These are phyloP conservation scores for Ilyonectria sp. DNA, from an alignment of 2,329 filamentous ascomycete genomes.

Conservation along the genomic window DNA sequence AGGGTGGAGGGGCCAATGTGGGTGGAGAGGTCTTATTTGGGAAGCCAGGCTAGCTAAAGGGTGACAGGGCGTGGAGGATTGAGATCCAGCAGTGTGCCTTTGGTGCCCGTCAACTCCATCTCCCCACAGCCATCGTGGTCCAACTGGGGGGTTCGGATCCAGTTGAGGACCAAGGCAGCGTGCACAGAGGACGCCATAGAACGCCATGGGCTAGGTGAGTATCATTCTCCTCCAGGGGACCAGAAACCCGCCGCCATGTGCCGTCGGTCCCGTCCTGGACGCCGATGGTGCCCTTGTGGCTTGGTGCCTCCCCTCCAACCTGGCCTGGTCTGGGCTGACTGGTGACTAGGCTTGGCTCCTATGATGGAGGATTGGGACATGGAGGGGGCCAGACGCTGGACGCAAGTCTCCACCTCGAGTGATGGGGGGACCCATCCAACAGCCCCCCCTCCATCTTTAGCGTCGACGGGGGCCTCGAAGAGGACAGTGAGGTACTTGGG, in stretches of 20 bases:
- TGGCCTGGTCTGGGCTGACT: slow-evolving; percentile 26
- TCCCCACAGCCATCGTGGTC: slow-evolving; percentile 47
- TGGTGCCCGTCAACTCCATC: slow-evolving; percentile 43
- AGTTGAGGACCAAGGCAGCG: slow-evolving; percentile 11
- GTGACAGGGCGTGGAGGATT: slow-evolving; percentile 45
- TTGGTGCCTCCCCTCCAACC: slow-evolving; percentile 27
- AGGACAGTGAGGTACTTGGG: slow-evolving; percentile 41
- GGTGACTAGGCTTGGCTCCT: slow-evolving; percentile 33
- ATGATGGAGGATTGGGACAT: slow-evolving; percentile 41
- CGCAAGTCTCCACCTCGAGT: slow-evolving; percentile 41
- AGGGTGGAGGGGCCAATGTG: slow-evolving; percentile 50
- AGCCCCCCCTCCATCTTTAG: slow-evolving; percentile 43
- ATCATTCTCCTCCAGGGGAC: slow-evolving; percentile 37
- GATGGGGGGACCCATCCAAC: slow-evolving; percentile 37
- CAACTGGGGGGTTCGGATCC: slow-evolving; percentile 34
- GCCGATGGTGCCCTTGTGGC: slow-evolving; percentile 26
- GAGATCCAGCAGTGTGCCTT: slow-evolving; percentile 45
- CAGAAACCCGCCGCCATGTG: slow-evolving; percentile 38
- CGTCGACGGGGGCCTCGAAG: slow-evolving; percentile 39
- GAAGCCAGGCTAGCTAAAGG: slow-evolving; percentile 38
- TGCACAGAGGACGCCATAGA: slow-evolving; percentile 2
- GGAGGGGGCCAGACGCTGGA: slow-evolving; percentile 40
- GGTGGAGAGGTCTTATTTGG: slow-evolving; percentile 53
- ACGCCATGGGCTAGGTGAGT: slow-evolving; percentile 34
- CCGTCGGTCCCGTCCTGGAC: slow-evolving; percentile 43